phyloP scores from a whole-genome alignment of 129 eudicot genomes.

The Cynara cardunculus region DNA sequence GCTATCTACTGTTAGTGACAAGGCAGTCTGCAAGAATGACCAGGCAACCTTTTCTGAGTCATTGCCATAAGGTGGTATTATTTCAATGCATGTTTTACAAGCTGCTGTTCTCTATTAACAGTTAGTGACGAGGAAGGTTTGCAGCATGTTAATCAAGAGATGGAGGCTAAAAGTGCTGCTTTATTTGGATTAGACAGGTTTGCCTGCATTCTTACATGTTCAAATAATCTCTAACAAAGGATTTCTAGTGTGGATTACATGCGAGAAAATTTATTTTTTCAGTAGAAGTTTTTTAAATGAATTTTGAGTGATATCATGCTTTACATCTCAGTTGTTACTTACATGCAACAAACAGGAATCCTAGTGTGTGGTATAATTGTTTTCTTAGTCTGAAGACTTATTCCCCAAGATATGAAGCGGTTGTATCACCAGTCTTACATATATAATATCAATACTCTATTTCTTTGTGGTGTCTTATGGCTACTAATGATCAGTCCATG shows the following conservation, averaged over 20 bases:
- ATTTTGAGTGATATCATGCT: background rate
- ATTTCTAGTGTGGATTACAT: conserved; percentile 3
- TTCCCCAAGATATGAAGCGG: background rate
- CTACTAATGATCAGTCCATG: background rate
- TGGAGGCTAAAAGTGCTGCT: conserved; percentile 87
- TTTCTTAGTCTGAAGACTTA: background rate
- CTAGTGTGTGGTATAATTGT: background rate
- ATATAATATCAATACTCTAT: background rate
- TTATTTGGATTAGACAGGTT: conserved; percentile 75
- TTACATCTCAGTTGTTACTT: background rate
- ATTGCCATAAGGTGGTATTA: conserved; percentile 2
- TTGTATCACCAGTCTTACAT: background rate
- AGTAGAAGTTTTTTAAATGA: background rate
- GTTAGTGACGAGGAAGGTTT: conserved; percentile 93
- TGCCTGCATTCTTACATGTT: background rate
- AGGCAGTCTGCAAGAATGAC: conserved; percentile 26
- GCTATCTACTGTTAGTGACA: conserved; percentile 34
- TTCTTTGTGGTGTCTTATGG: background rate
- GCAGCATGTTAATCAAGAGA: conserved; percentile 81
- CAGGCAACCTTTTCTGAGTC: conserved; percentile 22
- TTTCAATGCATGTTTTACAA: conserved; percentile 29
- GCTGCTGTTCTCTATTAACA: conserved; percentile 47
- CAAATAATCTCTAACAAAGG: background rate
- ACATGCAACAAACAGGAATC: background rate
- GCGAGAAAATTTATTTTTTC: background rate